Base-by-base conservation (phyloP, 352 stramenopile species). In the Discostella stelligera region DNA sequence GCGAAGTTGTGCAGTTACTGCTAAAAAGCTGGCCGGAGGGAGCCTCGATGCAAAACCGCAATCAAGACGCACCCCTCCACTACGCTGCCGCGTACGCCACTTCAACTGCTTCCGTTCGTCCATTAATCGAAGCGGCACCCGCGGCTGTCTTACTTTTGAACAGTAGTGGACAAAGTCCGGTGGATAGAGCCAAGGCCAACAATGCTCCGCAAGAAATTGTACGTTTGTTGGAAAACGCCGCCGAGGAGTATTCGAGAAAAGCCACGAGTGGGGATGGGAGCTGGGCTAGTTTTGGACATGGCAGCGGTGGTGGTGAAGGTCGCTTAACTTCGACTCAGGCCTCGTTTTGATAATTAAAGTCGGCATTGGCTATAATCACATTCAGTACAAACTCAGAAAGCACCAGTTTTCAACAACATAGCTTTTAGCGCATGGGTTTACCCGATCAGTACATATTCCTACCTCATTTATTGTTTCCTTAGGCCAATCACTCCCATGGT, bases 201-300 rank as follows among this genome's bases (percentile, higher is more conserved):
- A 80, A 84, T 61, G 77, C 71, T 8, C 71, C 64, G 4, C n/a
- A 41, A 56, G 77, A 84, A 46, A 84, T 84, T 46, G 48, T 84
- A n/a, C 53, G 68, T 16, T 60, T 84, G 32, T 60, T 84, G 30
- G 77, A 84, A 46, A 49, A 39, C n/a, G 61, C 69, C 27, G 77
- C 71, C 13, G 64, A 75, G 30, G 72, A 77, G 49, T 79, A 74
- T 61, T 68, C 70, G 21, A 64, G 48, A 13, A 70, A 78, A 46
- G 74, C 71, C 13, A 49, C 66, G 2, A 62, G 0, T 52, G 71
- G 67, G 39, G 69, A 32, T 32, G 50, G 50, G 30, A 58, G 69
- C 16, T 77, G 69, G 69, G 69, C 59, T 27, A 66, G 48, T 27
- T 77, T 77, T 66, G 54, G 55, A 49, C 66, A 74, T 21, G 50